These are phyloP conservation scores for Favolaschia claudopus DNA, from an alignment of 768 basidiomycete species.

Conservation along the genomic window DNA sequence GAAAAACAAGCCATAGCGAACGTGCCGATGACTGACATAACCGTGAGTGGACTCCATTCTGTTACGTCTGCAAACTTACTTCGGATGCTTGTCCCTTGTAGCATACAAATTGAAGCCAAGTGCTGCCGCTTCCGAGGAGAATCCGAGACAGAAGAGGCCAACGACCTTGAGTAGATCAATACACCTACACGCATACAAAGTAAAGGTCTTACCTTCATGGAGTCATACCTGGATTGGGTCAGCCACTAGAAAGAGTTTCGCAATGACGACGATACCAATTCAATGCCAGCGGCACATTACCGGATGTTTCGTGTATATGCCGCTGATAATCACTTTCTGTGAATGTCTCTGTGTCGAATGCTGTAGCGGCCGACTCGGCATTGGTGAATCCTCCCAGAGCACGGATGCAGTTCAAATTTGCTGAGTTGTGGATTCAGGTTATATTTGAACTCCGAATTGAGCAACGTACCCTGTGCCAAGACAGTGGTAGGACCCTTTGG, in stretches of 20 bases:
- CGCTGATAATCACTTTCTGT: constrained; percentile 61
- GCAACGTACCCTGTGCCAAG: constrained; percentile 57
- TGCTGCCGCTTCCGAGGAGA: constrained; percentile 61
- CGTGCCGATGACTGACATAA: constrained; percentile 64
- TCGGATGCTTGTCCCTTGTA: constrained; percentile 66
- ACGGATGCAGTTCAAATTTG: constrained; percentile 68
- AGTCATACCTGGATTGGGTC: constrained; percentile 57
- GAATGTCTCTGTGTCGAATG: constrained; percentile 69
- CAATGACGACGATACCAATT: constrained; percentile 54
- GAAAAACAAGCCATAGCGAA: constrained; percentile 73
- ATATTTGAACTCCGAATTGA: background rate
- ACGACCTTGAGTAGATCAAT: constrained; percentile 52
- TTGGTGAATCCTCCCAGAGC: constrained; percentile 69
- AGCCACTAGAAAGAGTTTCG: background rate
- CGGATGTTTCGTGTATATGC: constrained; percentile 50
- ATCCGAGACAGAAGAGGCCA: constrained; percentile 70
- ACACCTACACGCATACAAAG: background rate
- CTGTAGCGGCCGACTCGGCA: constrained; percentile 53
- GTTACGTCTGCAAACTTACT: constrained; percentile 51
- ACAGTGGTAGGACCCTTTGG: constrained; percentile 60
- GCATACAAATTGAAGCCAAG: constrained; percentile 71
- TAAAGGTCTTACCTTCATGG: constrained; percentile 62
- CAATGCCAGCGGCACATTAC: constrained; percentile 58
- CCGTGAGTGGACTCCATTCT: background rate
- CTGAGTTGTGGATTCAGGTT: constrained; percentile 35